Evolutionary conservation across 176 grass and related monocot species (phyloP), one percentile per base, ranked within the genome.

Genomic region (Ananas comosus): DNA sequence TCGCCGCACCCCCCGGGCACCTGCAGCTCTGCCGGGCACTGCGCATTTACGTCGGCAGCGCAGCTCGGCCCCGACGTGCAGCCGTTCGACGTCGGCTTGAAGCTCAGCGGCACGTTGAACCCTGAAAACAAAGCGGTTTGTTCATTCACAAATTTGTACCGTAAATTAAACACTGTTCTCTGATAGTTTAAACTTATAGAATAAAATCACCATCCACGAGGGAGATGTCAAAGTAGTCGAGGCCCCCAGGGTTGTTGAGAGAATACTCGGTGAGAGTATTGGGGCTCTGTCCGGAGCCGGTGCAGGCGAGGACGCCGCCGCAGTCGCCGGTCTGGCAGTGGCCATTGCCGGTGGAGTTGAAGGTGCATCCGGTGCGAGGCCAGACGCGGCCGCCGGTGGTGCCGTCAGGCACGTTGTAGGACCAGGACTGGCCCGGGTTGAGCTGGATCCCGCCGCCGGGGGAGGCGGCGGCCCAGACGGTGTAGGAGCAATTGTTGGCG

Each of bases 351-450:
- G 22, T 72, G 18, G 59, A 67, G 73, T 91, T 73, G 50, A 91
- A 86, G 17, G 7, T 56, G 75, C 91, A 95, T 0, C 81, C 86
- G 0, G 91, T 95, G n/a, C 81, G 86, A 1, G 71, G 74, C 86
- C 90, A 84, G 13, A 94, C 17, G 19, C 86, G 81, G 22, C 64
- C 80, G 13, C 24, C 24, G 4, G 53, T 28, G 0, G 90, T 88
- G 23, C 74, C 74, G 1, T 76, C 63, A 2, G 65, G 33, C 12
- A 84, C 58, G 53, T 71, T 1, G 78, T 85, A 5, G 47, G 1
- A 51, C 86, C 86, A 88, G 0, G 74, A 22, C 70, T 88, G 59
- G 8, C 78, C 78, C 51, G 13, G 16, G 51, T 72, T 59, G 48
- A 88, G 75, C 78, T 79, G 48, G 78, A 0, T 2, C 6, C 86